phyloP scores from a whole-genome alignment of 345 rosid species.

The Aethionema arabicum region DNA sequence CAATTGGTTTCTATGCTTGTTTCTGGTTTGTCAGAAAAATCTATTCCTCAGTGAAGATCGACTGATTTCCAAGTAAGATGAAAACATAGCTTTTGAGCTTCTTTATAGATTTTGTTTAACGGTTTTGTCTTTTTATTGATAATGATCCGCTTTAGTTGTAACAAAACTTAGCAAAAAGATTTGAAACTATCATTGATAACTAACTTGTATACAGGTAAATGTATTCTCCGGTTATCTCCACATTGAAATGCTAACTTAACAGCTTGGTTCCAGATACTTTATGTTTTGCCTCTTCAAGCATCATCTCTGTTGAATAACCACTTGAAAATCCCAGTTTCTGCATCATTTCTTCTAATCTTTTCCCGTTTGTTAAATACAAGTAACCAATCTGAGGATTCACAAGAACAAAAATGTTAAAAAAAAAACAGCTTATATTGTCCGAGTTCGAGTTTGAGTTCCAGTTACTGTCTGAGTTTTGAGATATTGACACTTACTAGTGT shows the following conservation, averaged over 20 bases:
- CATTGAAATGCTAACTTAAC: too few relatives aligned
- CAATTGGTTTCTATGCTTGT: conserved; percentile 89
- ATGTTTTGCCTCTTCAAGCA: conserved; percentile 44
- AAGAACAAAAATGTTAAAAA: neutral
- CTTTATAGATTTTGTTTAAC: conserved; percentile 6
- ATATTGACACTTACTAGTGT: conserved; percentile 47
- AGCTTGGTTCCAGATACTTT: conserved; percentile 24
- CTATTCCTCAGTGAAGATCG: conserved; percentile 88
- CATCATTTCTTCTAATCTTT: conserved; percentile 84
- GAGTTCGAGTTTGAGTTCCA: conserved; percentile 1
- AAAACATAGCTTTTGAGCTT: conserved; percentile 9
- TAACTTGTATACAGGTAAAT: too few relatives aligned
- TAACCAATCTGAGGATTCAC: conserved; percentile 58
- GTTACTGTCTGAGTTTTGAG: neutral
- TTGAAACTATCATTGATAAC: too few relatives aligned
- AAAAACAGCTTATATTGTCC: neutral
- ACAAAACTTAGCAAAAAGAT: too few relatives aligned
- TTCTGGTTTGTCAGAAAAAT: conserved; percentile 94
- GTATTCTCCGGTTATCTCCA: too few relatives aligned
- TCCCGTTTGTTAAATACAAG: conserved; percentile 65
- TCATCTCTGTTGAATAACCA: conserved; percentile 48
- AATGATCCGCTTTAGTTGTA: too few relatives aligned
- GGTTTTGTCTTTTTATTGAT: conserved; percentile 2
- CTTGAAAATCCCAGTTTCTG: conserved; percentile 70
- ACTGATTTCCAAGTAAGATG: conserved; percentile 35